A percentile compares a stretch with the other conserved stretches of the same genome.
Conservation (phyloP, 1,139 yeast genomes). For the Candida glucosophila region DNA sequence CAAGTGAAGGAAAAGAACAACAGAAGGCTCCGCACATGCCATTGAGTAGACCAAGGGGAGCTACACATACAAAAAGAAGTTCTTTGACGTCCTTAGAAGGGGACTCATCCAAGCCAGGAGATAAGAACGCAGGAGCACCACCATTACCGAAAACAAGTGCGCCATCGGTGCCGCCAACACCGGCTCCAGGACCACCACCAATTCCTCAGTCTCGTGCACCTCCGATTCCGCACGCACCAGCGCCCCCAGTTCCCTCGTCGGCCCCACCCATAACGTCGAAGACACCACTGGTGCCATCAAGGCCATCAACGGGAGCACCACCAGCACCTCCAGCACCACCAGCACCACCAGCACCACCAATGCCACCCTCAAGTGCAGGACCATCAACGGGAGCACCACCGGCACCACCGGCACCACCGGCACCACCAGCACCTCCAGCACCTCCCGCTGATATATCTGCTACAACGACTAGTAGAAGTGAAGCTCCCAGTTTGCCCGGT, state of each 20-base stretch:
- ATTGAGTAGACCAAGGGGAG: no score
- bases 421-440: slow-evolving; percentile 7
- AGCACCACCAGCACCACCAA: slow-evolving; percentile 11
- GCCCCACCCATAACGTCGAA: slow-evolving; percentile 6
- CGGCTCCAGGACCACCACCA: slow-evolving; percentile 14
- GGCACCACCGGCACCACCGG: slow-evolving; percentile 6
- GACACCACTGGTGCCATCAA: slow-evolving; percentile 12
- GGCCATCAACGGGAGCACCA: slow-evolving; percentile 11
- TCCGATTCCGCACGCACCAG: slow-evolving; percentile 6
- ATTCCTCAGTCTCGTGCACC: slow-evolving; percentile 6
- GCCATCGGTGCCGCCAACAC: slow-evolving; percentile 9
- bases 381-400: slow-evolving; percentile 10
- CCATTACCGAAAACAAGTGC: slow-evolving; percentile 12
- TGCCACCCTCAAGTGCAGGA: slow-evolving; percentile 14
- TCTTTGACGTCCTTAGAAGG: no score
- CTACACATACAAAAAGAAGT: no score
- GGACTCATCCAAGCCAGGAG: no score
- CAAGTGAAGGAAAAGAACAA: no score
- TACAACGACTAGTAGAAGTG: slow-evolving; percentile 12
- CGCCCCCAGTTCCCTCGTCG: slow-evolving; percentile 11
- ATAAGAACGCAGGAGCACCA: slow-evolving; percentile 13
- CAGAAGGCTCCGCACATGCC: no score
- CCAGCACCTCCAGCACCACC: slow-evolving; percentile 10
- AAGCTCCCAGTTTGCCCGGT: slow-evolving; percentile 13
- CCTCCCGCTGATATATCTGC: slow-evolving; percentile 13